Evolutionary conservation across 2,329 filamentous ascomycete species (phyloP).

Genomic region (Clarireedia monteithiana): DNA sequence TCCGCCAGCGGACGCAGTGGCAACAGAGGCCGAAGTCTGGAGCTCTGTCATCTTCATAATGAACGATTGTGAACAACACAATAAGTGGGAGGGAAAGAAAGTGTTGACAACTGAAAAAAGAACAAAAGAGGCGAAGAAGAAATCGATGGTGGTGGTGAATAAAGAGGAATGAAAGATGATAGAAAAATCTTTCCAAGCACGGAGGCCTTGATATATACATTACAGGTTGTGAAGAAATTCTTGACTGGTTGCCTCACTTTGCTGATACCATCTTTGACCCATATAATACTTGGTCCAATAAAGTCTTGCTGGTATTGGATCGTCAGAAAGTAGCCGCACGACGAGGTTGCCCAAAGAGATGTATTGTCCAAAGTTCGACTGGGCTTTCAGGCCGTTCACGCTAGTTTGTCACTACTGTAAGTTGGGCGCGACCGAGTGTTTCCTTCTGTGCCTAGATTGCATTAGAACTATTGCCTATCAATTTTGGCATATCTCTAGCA

Average conservation of each 20-base stretch:
- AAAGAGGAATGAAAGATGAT: background rate
- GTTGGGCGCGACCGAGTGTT: no score
- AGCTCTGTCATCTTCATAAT: conserved; percentile 8
- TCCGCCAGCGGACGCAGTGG: background rate
- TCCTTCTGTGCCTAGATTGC: no score
- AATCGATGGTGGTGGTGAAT: background rate
- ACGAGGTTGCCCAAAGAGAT: background rate
- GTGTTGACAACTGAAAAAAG: background rate
- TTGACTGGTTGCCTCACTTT: background rate
- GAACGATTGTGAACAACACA: background rate
- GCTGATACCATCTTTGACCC: background rate
- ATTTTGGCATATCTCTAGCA: no score
- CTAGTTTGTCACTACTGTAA: no score
- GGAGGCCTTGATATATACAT: background rate
- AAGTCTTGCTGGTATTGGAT: background rate
- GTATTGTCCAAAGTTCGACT: background rate
- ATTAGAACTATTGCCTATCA: no score
- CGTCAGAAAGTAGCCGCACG: background rate
- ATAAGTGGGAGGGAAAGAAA: background rate
- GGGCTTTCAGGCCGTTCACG: no score
- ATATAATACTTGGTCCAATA: background rate
- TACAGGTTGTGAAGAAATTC: background rate
- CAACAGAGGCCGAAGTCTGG: background rate
- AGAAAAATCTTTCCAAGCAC: background rate
- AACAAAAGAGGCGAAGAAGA: background rate